phyloP scores from a whole-genome alignment of 163 green algal genomes.

The Chloromonas sp. region DNA sequence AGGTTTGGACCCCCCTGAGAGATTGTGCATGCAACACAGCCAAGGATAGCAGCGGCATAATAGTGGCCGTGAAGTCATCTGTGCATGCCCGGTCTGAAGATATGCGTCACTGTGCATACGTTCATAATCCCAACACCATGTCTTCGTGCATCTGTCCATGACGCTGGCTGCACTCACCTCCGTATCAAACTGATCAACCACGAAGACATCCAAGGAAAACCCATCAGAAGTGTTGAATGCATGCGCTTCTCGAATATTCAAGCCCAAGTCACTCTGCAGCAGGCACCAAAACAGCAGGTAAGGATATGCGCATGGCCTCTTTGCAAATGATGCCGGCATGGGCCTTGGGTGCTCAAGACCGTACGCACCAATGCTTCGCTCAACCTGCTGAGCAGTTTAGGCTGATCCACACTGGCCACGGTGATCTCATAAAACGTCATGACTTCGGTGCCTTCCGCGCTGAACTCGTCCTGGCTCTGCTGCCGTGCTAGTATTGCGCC shows the following conservation, averaged over 20 bases:
- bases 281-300: background rate
- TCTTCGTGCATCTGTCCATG: background rate
- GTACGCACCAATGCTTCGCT: slow-evolving; percentile 73
- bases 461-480: background rate
- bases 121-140: too few species aligned
- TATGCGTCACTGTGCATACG: too few species aligned
- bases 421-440: slow-evolving; percentile 87
- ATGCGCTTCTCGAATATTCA: slow-evolving; percentile 95
- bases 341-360: background rate
- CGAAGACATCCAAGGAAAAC: slow-evolving; percentile 93
- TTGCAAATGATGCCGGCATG: too few species aligned
- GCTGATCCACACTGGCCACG: slow-evolving; percentile 83
- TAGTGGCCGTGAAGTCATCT: too few species aligned
- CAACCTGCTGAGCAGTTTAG: slow-evolving; percentile 84
- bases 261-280: slow-evolving; percentile 72
- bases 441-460: slow-evolving; percentile 14
- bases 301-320: background rate
- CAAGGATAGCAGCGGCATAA: too few species aligned
- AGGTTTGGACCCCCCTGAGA: slow-evolving; percentile 49
- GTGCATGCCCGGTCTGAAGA: too few species aligned
- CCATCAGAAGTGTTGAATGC: slow-evolving; percentile 92
- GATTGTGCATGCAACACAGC: too few species aligned
- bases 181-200: slow-evolving; percentile 78
- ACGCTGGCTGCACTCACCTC: slow-evolving; percentile 15
- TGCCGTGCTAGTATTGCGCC: background rate